Base-by-base conservation (phyloP, 441 rosid species). In the Erodium trifolium region DNA sequence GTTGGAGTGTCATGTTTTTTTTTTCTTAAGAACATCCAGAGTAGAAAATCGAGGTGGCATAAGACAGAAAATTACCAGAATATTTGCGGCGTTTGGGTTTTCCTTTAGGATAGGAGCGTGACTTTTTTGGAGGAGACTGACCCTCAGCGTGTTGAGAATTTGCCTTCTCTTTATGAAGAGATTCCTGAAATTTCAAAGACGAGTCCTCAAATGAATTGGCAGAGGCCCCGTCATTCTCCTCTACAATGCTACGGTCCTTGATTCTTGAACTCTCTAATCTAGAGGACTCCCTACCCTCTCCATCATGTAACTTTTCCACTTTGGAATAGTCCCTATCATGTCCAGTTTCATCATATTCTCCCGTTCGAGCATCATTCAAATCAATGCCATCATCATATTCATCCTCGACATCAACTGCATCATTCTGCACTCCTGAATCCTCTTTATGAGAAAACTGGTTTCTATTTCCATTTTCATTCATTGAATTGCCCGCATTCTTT, bases 351-450 rank as follows among this genome's bases (percentile, higher is more conserved):
- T 62, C 39, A 11, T 43, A 57, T 2, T 47, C 96, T 67, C 81
- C 90, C 13, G n/a, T 64, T 47, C 62, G 86, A 62, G 69, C 70
- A 69, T 82, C 93, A 80, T 68, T 81, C 71, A 84, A 72, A 72
- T 85, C 96, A 71, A 79, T 69, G 5, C 76, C 86, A 80, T 86
- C 88, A 80, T 80, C 78, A 63, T 84, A 87, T 12, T 86, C 88
- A 70, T 80, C 76, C 71, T 85, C 90, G 66, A 63, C 69, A 68
- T 80, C 85, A 70, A 74, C 76, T 8, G 70, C 71, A 63, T 79
- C 89, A 67, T 75, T 74, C 59, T 70, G 72, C 64, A 27, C 77
- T 65, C 78, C 75, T 7, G 11, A 53, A 34, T 69, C 71, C 59
- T 82, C 80, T 16, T 67, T 76, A 34, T 76, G 78, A 65, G 76